Evolutionary conservation across 352 stramenopile genomes (phyloP).

Genomic region (Peronospora destructor): DNA sequence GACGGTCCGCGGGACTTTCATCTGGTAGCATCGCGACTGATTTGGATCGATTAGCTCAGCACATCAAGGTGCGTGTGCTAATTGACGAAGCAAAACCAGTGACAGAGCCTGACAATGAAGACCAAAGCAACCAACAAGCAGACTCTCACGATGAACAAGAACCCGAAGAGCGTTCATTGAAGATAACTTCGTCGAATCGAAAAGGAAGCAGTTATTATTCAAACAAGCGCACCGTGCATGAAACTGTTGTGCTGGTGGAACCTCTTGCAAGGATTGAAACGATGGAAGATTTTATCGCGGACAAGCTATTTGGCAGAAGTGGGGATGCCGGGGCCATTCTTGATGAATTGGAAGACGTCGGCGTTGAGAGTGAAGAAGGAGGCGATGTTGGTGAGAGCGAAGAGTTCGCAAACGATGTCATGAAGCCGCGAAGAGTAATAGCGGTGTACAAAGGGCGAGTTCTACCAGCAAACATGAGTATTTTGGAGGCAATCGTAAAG

Average conservation of each 20-base stretch:
- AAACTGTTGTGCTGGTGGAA: conserved; percentile 71
- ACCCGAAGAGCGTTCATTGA: conserved; percentile 19
- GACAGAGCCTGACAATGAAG: conserved; percentile 19
- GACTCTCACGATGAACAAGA: conserved; percentile 10
- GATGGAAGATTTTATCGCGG: conserved; percentile 69
- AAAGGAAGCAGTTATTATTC: conserved; percentile 25
- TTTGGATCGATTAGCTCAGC: conserved; percentile 57
- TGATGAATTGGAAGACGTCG: conserved; percentile 22
- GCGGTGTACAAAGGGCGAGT: conserved; percentile 35
- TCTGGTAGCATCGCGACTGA: conserved; percentile 38
- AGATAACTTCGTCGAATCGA: conserved; percentile 18
- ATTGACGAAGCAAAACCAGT: conserved; percentile 39
- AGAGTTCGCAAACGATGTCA: conserved; percentile 23
- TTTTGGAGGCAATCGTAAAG: conserved; percentile 67
- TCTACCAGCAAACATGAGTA: conserved; percentile 39
- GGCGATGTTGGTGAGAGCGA: conserved; percentile 19
- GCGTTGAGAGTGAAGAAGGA: conserved; percentile 20
- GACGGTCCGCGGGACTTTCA: conserved; percentile 12
- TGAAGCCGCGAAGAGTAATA: conserved; percentile 35
- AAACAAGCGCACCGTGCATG: conserved; percentile 41
- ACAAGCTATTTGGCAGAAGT: conserved; percentile 50
- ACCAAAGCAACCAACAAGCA: conserved; percentile 13
- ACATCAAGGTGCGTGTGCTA: conserved; percentile 65
- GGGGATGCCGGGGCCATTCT: conserved; percentile 24
- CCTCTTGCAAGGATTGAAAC: conserved; percentile 68